Base-by-base conservation (phyloP, 2,329 filamentous ascomycete genomes). In the Nemania diffusa region DNA sequence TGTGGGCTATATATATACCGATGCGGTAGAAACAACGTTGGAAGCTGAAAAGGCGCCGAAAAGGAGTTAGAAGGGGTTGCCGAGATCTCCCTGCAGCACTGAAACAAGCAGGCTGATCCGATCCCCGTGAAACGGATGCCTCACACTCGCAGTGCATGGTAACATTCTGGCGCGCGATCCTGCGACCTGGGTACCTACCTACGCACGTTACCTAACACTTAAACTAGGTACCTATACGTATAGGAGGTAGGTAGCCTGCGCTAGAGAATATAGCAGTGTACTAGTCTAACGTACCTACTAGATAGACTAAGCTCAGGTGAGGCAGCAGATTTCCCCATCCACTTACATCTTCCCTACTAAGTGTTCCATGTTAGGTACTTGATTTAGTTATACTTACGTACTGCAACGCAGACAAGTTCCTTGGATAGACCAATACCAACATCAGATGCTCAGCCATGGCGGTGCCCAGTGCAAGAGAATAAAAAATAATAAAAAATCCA, bases 51-150 rank as follows among this genome's bases (percentile, higher is more conserved):
- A 37, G 6, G 26, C 34, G 27, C 13, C n/a, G 42, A 9, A 5
- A 5, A 32, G 50, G 5, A 32, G 50, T 17, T 53, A 37, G 40
- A 48, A 56, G 59, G 59, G 34, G 34, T 11, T 55, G 51, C 50
- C 50, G 51, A 62, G 58, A 34, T 37, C 29, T 32, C 32, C 51
- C 42, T 56, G 57, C 15, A 29, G 13, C 17, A 17, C 32, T 65
- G 58, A 62, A 62, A 66, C 58, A 34, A 29, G 50, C 50, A 17
- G 44, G 57, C 57, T 50, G 64, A 62, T 63, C 44, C 46, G 27
- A 62, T 48, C 56, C 17, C 26, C 55, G 51, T 61, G 62, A 65
- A 65, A 65, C 62, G 34, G 62, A 40, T 56, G 56, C 48, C 56
- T 64, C 56, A 53, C 53, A 53, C 15, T 29, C 44, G 13, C 42